A percentile compares a stretch with the other conserved stretches of the same genome.
These are phyloP conservation scores for Schwanniomyces pseudopolymorphus DNA, from an alignment of 805 yeast genomes.

Conservation along the genomic window DNA sequence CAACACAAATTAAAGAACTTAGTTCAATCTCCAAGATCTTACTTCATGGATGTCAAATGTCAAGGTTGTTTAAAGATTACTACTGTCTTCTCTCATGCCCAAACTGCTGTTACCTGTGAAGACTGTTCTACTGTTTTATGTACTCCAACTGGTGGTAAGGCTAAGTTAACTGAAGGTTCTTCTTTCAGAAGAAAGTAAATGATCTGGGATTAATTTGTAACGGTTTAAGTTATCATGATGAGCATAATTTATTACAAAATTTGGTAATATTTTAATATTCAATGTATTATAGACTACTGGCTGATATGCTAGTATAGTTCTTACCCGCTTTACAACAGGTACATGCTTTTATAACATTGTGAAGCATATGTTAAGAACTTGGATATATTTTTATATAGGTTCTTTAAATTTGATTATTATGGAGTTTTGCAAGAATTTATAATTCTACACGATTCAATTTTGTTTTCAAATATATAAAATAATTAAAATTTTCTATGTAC, in stretches of 20 bases:
- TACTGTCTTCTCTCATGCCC: slow-evolving; percentile 43
- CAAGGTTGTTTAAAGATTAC: slow-evolving; percentile 43
- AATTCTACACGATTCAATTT: not conserved
- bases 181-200: slow-evolving; percentile 41
- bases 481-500: slow-evolving; percentile 6
- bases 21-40: slow-evolving; percentile 42
- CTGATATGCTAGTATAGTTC: not conserved
- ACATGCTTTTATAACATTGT: not conserved
- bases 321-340: not conserved
- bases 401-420: not conserved
- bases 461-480: slow-evolving; percentile 1
- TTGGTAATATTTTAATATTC: slow-evolving; percentile 1
- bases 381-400: not conserved
- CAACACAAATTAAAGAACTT: slow-evolving; percentile 39
- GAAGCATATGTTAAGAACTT: not conserved
- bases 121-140: slow-evolving; percentile 40
- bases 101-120: slow-evolving; percentile 43
- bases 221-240: not conserved
- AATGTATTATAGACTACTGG: slow-evolving; percentile 7
- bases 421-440: not conserved
- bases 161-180: slow-evolving; percentile 42
- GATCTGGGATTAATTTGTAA: not conserved
- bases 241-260: slow-evolving; percentile 1
- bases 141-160: slow-evolving; percentile 44
- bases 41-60: slow-evolving; percentile 44